These are phyloP conservation scores for Agastache rugosa DNA, from an alignment of 257 asterid genomes.

Conservation along the genomic window DNA sequence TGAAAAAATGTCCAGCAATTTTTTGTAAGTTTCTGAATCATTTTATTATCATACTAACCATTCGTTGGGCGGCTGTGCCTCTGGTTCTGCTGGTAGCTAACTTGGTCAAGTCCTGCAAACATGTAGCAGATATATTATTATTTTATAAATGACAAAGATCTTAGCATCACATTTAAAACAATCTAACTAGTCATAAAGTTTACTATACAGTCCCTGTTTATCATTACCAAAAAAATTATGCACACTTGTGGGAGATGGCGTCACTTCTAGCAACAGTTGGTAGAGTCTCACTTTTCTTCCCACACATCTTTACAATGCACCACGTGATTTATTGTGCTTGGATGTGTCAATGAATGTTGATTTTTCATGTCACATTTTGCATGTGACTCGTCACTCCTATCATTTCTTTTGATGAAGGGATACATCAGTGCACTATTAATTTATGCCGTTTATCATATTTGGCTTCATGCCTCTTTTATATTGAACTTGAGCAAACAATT, in stretches of 20 bases:
- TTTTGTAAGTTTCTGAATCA: constrained; percentile 2
- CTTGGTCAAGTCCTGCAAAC: constrained; percentile 5
- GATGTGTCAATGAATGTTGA: constrained; percentile 6
- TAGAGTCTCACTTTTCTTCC: constrained; percentile 9
- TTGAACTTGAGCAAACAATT: background rate
- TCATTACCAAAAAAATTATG: constrained; percentile 3
- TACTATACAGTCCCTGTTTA: constrained; percentile 5
- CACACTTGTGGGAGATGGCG: constrained; percentile 2
- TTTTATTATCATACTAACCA: background rate
- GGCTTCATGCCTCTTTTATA: constrained; percentile 6
- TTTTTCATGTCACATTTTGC: constrained; percentile 2
- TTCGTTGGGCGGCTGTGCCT: constrained; percentile 19
- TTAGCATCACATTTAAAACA: constrained; percentile 27
- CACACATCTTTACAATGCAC: background rate
- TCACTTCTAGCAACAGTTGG: background rate
- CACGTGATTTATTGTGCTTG: constrained; percentile 11
- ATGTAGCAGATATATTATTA: constrained; percentile 8
- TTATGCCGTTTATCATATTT: constrained; percentile 17
- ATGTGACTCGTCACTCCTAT: constrained; percentile 1
- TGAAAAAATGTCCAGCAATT: constrained; percentile 19
- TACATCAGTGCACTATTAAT: constrained; percentile 10
- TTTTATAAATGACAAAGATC: background rate
- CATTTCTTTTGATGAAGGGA: constrained; percentile 3
- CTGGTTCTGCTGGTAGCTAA: constrained; percentile 15
- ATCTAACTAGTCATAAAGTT: constrained; percentile 17